Evolutionary conservation across 371 early-diverging fungal species (phyloP).

Genomic region (Actinomortierella wolfii): DNA sequence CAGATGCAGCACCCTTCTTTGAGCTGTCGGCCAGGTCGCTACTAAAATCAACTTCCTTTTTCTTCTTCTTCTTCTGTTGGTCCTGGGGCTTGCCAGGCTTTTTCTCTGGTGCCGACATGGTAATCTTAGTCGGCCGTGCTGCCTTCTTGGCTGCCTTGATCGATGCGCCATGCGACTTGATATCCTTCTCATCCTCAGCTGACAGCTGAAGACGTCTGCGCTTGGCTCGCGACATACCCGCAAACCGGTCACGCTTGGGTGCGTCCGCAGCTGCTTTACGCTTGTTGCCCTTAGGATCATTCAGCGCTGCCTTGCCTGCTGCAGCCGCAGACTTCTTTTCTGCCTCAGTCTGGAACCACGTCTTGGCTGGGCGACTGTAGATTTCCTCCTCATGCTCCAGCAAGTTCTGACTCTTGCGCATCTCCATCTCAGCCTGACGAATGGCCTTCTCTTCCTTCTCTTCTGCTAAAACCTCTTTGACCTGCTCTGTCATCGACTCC

Average conservation of each 20-base stretch:
- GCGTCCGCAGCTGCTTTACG: conserved; percentile 44
- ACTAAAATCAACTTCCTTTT: conserved; percentile 48
- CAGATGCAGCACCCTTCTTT: conserved; percentile 27
- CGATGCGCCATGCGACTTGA: conserved; percentile 49
- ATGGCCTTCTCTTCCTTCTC: conserved; percentile 85
- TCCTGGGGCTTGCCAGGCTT: conserved; percentile 26
- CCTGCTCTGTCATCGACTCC: conserved; percentile 63
- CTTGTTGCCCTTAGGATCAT: conserved; percentile 44
- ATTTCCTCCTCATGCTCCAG: conserved; percentile 87
- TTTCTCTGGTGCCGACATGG: conserved; percentile 34
- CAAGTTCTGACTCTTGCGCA: conserved; percentile 85
- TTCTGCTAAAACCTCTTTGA: conserved; percentile 81
- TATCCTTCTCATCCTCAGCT: conserved; percentile 65
- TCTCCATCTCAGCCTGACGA: conserved; percentile 87
- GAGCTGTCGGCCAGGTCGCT: conserved; percentile 44
- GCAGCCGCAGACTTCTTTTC: conserved; percentile 57
- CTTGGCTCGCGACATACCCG: conserved; percentile 72
- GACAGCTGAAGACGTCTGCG: conserved; percentile 59
- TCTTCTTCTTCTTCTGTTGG: conserved; percentile 44
- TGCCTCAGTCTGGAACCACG: conserved; percentile 89
- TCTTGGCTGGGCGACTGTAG: conserved; percentile 85
- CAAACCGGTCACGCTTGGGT: conserved; percentile 64
- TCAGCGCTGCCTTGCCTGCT: conserved; percentile 46
- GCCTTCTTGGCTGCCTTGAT: conserved; percentile 65
- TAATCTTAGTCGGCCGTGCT: conserved; percentile 50